Conservation (phyloP, 2,329 filamentous ascomycete genomes). For the Fusarium annulatum region DNA sequence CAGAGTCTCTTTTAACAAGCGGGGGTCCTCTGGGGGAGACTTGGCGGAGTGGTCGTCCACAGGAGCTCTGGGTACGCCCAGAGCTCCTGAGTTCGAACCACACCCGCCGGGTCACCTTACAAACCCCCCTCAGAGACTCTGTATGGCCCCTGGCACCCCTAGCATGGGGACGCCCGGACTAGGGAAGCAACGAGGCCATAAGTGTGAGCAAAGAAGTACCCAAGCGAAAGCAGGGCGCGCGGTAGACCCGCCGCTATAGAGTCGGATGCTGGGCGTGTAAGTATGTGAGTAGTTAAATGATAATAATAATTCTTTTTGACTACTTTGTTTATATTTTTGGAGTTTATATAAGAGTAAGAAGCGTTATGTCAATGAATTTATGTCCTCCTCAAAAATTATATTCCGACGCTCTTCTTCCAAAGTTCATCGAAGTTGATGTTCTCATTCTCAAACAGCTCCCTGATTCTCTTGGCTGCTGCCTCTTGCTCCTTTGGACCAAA, state of each 20-base stretch:
- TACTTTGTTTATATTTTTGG: background rate
- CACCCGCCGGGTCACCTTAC: background rate
- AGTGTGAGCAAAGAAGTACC: constrained; percentile 45
- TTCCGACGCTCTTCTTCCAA: constrained; percentile 67
- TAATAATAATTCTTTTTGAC: background rate
- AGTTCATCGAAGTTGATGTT: constrained; percentile 86
- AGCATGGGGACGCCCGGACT: constrained; percentile 11
- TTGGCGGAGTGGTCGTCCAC: constrained; percentile 5
- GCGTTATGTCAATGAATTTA: background rate
- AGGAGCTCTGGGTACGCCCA: background rate
- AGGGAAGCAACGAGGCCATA: constrained; percentile 35
- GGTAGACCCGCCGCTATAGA: constrained; percentile 40
- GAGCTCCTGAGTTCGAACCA: constrained; percentile 11
- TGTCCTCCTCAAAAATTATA: background rate
- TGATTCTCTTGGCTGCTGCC: constrained; percentile 77
- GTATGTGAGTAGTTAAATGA: background rate
- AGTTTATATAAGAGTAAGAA: background rate
- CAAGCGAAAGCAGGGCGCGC: constrained; percentile 47
- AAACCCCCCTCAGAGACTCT: constrained; percentile 37
- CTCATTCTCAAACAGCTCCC: constrained; percentile 77
- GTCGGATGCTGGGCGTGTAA: constrained; percentile 22
- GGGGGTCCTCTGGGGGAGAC: constrained; percentile 1
- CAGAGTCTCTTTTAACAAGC: constrained; percentile 7
- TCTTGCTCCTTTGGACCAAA: constrained; percentile 81
- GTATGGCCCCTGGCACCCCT: constrained; percentile 33